phyloP scores from a whole-genome alignment of 805 yeast genomes.

The Saccharomycopsis javanensis region DNA sequence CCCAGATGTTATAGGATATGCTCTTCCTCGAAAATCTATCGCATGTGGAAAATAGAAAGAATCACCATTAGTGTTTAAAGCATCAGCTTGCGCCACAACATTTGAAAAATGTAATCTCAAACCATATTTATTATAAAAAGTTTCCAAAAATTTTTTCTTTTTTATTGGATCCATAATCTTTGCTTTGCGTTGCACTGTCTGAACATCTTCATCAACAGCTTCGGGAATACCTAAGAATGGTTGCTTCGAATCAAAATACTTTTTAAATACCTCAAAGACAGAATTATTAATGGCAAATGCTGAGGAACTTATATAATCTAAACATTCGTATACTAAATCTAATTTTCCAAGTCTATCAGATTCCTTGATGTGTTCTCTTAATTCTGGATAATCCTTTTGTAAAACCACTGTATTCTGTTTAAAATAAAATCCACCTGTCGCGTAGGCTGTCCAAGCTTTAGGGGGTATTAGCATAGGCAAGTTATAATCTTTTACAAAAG shows the following conservation, averaged over 20 bases:
- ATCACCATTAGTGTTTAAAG: not conserved
- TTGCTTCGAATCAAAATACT: not conserved
- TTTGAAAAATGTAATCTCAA: not conserved
- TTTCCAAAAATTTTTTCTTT: not conserved
- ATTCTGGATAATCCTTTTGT: not conserved
- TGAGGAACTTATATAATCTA: constrained; percentile 1
- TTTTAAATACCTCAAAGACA: not conserved
- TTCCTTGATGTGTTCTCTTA: not conserved
- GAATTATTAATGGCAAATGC: constrained; percentile 4
- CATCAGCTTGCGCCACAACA: not conserved
- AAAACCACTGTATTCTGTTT: not conserved
- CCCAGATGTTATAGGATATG: constrained; percentile 56
- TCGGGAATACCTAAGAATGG: constrained; percentile 3
- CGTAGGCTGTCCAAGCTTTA: not conserved
- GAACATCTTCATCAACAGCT: not conserved
- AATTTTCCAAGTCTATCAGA: not conserved
- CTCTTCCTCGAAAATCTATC: constrained; percentile 74
- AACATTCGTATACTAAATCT: constrained; percentile 3
- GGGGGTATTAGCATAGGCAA: constrained; percentile 4
- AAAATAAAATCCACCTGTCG: constrained; percentile 2
- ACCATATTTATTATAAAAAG: not conserved
- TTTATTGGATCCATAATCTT: not conserved
- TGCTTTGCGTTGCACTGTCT: not conserved
- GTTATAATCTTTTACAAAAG: not conserved
- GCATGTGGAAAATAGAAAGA: constrained; percentile 31